Percentiles rank a stretch among this genome's conserved stretches.
Evolutionary conservation across 192 early-diverging fungal species (phyloP).

Genomic region (Powellomyces hirtus): DNA sequence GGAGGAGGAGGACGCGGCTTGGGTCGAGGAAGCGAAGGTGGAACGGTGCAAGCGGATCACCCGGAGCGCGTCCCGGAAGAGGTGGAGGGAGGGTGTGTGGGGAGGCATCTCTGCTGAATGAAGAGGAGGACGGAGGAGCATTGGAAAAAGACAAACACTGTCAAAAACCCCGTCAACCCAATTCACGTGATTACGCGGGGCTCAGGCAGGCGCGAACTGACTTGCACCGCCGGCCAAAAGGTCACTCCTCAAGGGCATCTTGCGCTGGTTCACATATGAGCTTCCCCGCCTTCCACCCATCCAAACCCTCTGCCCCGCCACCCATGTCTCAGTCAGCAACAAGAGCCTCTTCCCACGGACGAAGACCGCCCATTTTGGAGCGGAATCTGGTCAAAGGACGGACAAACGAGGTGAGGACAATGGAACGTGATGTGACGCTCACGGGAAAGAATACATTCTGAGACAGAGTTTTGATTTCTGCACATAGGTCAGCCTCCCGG

Average conservation of each 20-base stretch:
- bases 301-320: not conserved
- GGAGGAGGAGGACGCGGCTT: too few species aligned
- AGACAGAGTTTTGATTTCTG: not conserved
- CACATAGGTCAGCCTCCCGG: conserved; percentile 66
- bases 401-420: conserved; percentile 68
- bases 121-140: too few species aligned
- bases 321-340: not conserved
- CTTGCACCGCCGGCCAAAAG: too few species aligned
- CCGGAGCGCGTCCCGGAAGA: conserved; percentile 15
- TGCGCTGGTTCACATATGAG: not conserved
- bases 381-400: conserved; percentile 72
- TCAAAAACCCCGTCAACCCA: too few species aligned
- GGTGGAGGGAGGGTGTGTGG: conserved; percentile 9
- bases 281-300: not conserved
- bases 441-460: conserved; percentile 67
- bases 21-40: not conserved
- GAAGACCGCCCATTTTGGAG: conserved; percentile 63
- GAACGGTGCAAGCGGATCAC: not conserved
- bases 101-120: too few species aligned
- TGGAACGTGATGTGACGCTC: too few species aligned
- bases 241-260: not conserved
- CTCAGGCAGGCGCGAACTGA: too few species aligned
- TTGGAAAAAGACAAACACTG: too few species aligned
- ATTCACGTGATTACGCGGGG: too few species aligned
- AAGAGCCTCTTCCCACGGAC: not conserved